A percentile compares a stretch with the other conserved stretches of the same genome.
These are phyloP conservation scores for Tetrahymena malaccensis DNA, from an alignment of 73 alveolate species.

Conservation along the genomic window DNA sequence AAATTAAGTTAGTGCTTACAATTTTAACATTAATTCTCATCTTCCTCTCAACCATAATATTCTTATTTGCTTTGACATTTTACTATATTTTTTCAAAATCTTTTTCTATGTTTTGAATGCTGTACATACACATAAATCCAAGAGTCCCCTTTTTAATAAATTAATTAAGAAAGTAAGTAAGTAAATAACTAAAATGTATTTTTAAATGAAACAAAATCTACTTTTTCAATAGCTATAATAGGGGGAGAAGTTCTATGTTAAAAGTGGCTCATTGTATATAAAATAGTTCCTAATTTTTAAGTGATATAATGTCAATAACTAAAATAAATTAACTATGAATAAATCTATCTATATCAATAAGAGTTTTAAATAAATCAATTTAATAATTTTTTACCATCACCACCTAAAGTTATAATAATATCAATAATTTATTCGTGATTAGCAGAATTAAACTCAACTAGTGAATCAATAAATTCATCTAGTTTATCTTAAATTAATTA, in stretches of 20 bases:
- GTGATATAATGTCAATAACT: neutral
- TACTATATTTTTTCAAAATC: neutral
- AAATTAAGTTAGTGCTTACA: neutral
- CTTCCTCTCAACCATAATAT: neutral
- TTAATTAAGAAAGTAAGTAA: neutral
- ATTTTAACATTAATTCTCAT: neutral
- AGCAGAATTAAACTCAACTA: neutral
- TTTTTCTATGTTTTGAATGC: neutral
- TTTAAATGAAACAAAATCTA: neutral
- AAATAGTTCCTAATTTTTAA: neutral
- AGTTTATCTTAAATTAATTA: neutral
- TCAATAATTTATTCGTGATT: neutral
- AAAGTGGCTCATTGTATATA: constrained; percentile 5
- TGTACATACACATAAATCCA: constrained; percentile 33
- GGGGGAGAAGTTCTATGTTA: constrained; percentile 19
- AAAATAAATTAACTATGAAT: no score
- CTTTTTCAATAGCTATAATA: constrained; percentile 7
- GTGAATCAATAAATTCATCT: neutral
- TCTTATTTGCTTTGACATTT: neutral
- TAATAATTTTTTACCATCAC: constrained; percentile 15
- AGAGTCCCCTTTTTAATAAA: constrained; percentile 10
- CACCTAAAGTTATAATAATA: constrained; percentile 20
- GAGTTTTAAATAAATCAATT: no score
- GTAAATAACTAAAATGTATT: no score
- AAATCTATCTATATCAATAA: no score